These are phyloP conservation scores for Candida ficus DNA, from an alignment of 805 yeast species.

Conservation along the genomic window DNA sequence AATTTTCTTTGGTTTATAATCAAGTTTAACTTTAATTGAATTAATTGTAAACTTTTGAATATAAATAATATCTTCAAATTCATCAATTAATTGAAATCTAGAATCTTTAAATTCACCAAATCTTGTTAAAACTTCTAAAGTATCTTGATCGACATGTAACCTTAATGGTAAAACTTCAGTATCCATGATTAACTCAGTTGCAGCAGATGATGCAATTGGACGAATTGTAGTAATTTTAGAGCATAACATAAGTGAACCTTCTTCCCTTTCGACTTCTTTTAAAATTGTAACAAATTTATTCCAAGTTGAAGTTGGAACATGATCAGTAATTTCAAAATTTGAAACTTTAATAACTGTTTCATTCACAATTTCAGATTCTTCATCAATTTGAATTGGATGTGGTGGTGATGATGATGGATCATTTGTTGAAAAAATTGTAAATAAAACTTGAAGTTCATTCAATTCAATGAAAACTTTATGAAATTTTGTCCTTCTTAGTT, in stretches of 20 bases:
- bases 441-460: slow-evolving; percentile 44
- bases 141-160: slow-evolving; percentile 88
- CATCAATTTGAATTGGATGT: no score
- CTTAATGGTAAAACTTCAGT: slow-evolving; percentile 66
- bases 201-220: slow-evolving; percentile 59
- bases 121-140: slow-evolving; percentile 75
- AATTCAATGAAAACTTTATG: slow-evolving; percentile 58
- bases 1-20: slow-evolving; percentile 87
- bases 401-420: slow-evolving; percentile 37
- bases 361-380: slow-evolving; percentile 40
- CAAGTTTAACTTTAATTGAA: slow-evolving; percentile 60
- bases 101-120: slow-evolving; percentile 77
- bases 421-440: slow-evolving; percentile 40
- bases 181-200: slow-evolving; percentile 57
- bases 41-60: slow-evolving; percentile 64
- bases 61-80: slow-evolving; percentile 58
- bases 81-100: slow-evolving; percentile 56
- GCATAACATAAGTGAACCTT: slow-evolving; percentile 58
- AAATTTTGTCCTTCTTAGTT: slow-evolving; percentile 56
- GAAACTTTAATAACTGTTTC: slow-evolving; percentile 43
- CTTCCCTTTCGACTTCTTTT: slow-evolving; percentile 63
- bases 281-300: slow-evolving; percentile 71
- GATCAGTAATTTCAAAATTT: slow-evolving; percentile 62
- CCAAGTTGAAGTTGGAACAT: slow-evolving; percentile 87
- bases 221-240: slow-evolving; percentile 52